Percentiles rank a stretch among this genome's conserved stretches.
phyloP scores from a whole-genome alignment of 2,329 filamentous ascomycete species.

The Arthrobotrys pseudoclavata region DNA sequence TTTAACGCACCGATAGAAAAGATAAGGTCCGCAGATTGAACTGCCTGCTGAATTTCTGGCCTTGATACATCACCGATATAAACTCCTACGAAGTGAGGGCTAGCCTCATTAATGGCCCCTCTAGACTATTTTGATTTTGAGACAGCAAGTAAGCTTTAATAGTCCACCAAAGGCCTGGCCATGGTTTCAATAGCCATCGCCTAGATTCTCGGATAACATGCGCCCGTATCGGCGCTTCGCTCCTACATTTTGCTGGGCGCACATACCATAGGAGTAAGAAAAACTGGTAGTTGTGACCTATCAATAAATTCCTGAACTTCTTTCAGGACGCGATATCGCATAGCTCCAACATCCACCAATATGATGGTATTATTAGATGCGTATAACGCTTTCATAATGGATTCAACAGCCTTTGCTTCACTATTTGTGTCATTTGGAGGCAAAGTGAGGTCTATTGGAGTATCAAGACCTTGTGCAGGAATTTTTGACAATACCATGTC shows the following conservation, averaged over 20 bases:
- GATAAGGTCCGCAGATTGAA: constrained; percentile 79
- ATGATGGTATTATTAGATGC: constrained; percentile 80
- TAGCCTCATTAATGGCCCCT: constrained; percentile 82
- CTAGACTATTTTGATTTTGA: constrained; percentile 68
- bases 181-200: no score
- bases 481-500: constrained; percentile 84
- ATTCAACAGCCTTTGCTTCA: constrained; percentile 88
- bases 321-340: constrained; percentile 79
- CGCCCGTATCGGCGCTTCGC: neutral
- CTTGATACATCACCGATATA: constrained; percentile 83
- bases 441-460: constrained; percentile 76
- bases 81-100: constrained; percentile 83
- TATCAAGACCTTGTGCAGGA: constrained; percentile 79
- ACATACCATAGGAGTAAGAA: constrained; percentile 86
- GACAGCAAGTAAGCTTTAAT: neutral
- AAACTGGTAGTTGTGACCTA: constrained; percentile 81
- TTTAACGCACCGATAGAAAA: constrained; percentile 78
- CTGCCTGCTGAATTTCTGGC: constrained; percentile 73
- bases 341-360: constrained; percentile 84
- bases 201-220: no score
- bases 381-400: constrained; percentile 76
- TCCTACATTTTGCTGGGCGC: neutral
- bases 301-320: constrained; percentile 81
- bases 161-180: neutral
- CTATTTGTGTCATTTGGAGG: constrained; percentile 77